Evolutionary conservation across 257 asterid species (phyloP), one percentile per base, ranked within the genome.

Genomic region (Scutellaria barbata): DNA sequence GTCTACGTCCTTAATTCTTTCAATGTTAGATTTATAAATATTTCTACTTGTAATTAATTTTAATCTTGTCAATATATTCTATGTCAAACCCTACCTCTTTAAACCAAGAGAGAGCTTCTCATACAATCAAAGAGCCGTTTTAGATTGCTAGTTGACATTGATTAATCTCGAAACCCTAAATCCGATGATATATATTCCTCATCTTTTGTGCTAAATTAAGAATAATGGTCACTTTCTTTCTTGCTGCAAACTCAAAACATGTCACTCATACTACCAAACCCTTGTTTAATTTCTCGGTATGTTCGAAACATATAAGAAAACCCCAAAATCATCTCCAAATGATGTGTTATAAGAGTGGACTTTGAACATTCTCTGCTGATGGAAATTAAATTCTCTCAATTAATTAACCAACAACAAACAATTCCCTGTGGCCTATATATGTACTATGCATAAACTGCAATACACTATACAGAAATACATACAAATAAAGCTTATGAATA

Each of bases 301-400:
- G 4, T 30, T 30, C 35, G 3, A 30, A 30, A 30, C 35, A 30
- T 2, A 30, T 30, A n/a, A n/a, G n/a, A n/a, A n/a, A n/a, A n/a
- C n/a, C 35, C 3, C 2, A 22, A 22, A 20, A 22, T 22, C 25
- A 22, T 22, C 5, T 20, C 8, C 10, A 41, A 22, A 54, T 54
- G 61, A 54, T 54, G 39, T 22, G 39, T 22, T 20, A 52, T 30
- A 22, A 55, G 40, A 56, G 62, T 56, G 18, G 62, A 56, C 62
- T 56, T 25, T 56, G 25, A 56, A 56, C 41, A 56, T 22, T 55
- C 25, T 39, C 18, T 20, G 14, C 60, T 20, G 5, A 2, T 42
- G 47, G 40, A 30, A 55, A 22, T 22, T 22, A 22, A 22, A 10
- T 20, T 25, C 14, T 10, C 39, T 55, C 35, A 30, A 3, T 30